Evolutionary conservation across 257 asterid genomes (phyloP), one percentile per base, ranked within the genome.

Genomic region (Capsicum baccatum): DNA sequence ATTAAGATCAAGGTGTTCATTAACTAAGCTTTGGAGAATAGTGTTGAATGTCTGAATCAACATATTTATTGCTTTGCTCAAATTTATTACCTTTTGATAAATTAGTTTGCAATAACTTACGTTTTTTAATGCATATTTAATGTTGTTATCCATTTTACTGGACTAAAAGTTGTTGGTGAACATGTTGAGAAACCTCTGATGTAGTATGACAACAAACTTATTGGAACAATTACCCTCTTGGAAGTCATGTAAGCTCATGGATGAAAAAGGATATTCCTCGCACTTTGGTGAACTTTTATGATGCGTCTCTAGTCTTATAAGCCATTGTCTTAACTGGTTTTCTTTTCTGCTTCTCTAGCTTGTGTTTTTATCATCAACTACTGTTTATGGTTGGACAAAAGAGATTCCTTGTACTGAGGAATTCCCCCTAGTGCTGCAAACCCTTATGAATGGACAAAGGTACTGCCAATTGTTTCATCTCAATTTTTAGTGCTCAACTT

Each of bases 151-250:
- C 99, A 97, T 87, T 95, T 97, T 89, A 98, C 99, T 86, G 99
- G 99, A 86, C 83, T 97, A 79, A 97, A 97, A 90, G 99, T 99
- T 8, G 99, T 97, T 2, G 99, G 99, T 57, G 99, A 97, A 94
- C 95, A 99, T 85, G 99, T 94, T 37, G 91, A 90, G 70, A 93
- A 97, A 54, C 99, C 99, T 8, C 83, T 95, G 91, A 6, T 91
- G 94, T 95, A 94, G 83, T 97, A 91, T 89, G 85, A 95, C 88
- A 95, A 97, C 84, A 97, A 97, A 86, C 90, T 97, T 68, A 91
- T 91, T 57, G 97, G 99, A 83, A 97, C 98, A 48, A 93, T 97
- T 83, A 81, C 86, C 76, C 93, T 97, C 59, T 88, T 97, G 81
- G 95, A 97, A 91, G 97, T 97, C 85, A 97, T 97, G 99, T 95